Percentiles rank a stretch among this genome's conserved stretches.
phyloP scores from a whole-genome alignment of 306 rosid genomes.

The Cicer cuneatum region DNA sequence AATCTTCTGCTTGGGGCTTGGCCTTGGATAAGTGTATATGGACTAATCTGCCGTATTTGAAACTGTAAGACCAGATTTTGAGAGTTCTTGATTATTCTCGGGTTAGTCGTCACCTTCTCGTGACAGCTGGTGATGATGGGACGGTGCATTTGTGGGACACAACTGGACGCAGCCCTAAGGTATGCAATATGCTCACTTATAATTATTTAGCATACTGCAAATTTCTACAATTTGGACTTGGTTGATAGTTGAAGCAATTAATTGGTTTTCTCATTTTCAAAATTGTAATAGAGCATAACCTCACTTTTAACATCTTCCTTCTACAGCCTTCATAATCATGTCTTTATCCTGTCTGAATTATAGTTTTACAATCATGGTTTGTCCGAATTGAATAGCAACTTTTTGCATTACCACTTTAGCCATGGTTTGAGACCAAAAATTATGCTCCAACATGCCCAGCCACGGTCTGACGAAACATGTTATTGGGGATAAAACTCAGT shows the following conservation, averaged over 20 bases:
- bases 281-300: constrained; percentile 24
- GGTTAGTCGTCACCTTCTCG: constrained; percentile 88
- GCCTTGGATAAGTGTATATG: constrained; percentile 46
- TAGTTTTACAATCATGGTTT: constrained; percentile 5
- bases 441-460: not conserved
- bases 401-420: constrained; percentile 3
- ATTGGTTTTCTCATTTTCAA: constrained; percentile 27
- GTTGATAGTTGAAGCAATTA: constrained; percentile 33
- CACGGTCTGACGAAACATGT: not conserved
- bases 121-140: constrained; percentile 98
- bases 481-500: not conserved
- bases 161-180: constrained; percentile 96
- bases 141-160: constrained; percentile 97
- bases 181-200: constrained; percentile 42
- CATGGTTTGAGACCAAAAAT: constrained; percentile 15
- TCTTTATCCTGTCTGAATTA: constrained; percentile 8
- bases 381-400: not conserved
- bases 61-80: constrained; percentile 92
- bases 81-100: constrained; percentile 98
- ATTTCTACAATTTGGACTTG: not conserved
- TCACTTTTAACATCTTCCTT: constrained; percentile 34
- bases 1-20: constrained; percentile 37
- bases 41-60: constrained; percentile 64
- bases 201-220: not conserved
- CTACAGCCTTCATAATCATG: constrained; percentile 15